A percentile compares a stretch with the other conserved stretches of the same genome.
Evolutionary conservation across 305 asterid species (phyloP).

Genomic region (Rubia peregrina): DNA sequence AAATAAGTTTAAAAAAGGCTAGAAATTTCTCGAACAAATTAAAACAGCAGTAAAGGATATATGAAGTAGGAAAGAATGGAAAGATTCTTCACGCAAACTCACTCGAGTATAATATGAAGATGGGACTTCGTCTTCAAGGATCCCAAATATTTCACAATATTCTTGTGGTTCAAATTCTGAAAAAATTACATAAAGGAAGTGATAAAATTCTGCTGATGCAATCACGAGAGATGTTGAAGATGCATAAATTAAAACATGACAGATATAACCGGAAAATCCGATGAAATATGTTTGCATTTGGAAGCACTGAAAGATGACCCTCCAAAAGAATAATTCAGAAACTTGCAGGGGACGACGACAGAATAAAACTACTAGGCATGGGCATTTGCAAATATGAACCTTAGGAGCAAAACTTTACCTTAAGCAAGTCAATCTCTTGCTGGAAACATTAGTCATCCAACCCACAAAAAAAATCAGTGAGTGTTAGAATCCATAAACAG

Average conservation of each 20-base stretch:
- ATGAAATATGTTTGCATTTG: not conserved
- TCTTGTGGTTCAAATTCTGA: constrained; percentile 95
- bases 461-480: constrained; percentile 28
- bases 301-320: not conserved
- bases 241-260: not conserved
- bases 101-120: constrained; percentile 86
- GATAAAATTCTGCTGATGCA: not conserved
- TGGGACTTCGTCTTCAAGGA: constrained; percentile 90
- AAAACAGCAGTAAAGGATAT: not conserved
- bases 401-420: constrained; percentile 41
- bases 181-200: constrained; percentile 14
- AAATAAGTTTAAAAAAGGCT: not conserved
- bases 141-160: constrained; percentile 91
- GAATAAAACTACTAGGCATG: not conserved
- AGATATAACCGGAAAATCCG: not conserved
- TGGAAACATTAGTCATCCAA: constrained; percentile 35
- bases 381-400: not conserved
- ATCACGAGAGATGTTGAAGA: not conserved
- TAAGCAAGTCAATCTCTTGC: constrained; percentile 95
- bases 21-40: not conserved
- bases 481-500: constrained; percentile 12
- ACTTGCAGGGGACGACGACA: not conserved
- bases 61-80: not conserved
- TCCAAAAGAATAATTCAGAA: not conserved
- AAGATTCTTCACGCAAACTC: constrained; percentile 23